Base-by-base conservation (phyloP, 1,139 yeast genomes). In the Debaryomyces fabryi region DNA sequence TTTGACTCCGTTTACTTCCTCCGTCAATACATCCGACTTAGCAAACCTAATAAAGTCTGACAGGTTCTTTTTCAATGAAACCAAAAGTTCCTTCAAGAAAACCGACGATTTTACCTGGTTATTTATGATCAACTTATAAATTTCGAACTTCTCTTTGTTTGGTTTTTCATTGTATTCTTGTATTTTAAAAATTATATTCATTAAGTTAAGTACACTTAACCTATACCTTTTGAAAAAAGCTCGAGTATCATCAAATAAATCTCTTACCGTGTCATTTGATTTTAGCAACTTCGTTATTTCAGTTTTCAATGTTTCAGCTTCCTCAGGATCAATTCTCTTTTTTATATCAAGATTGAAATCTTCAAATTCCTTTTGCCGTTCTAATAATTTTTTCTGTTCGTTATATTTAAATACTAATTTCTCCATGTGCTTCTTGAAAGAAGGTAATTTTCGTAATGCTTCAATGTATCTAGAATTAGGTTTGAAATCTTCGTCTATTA, bases 351-450 rank as follows among this genome's bases (percentile, higher is more conserved):
- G 42, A 43, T 43, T 39, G 23, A 45, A 45, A 34, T 45, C 47
- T 15, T 39, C 47, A 24, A 45, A 38, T 33, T 33, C 39, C 12
- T 40, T 25, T 27, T 41, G 42, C 16, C 36, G 32, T 13, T 35
- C 34, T 15, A 36, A 15, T 20, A 29, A 18, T 4, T 36, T 33
- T 25, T 44, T 47, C 6, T 27, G 30, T 20, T 45, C 49, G n/a
- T 40, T 38, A 25, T 51, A 47, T 27, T 50, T 39, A 39, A 33
- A 50, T 41, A 39, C 52, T 30, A 52, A 46, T 2, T 39, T 23
- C 49, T 75, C 80, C n/a, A 75, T 62, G 43, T 62, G 57, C 29
- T 58, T 58, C 49, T 74, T 74, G 54, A 74, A 75, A 0, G 78
- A 72, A 0, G 76, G 72, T 9, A 74, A 56, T 47, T 64, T 68